These are phyloP conservation scores for Trypanosoma scelopori DNA, from an alignment of 208 protist species.

Conservation along the genomic window DNA sequence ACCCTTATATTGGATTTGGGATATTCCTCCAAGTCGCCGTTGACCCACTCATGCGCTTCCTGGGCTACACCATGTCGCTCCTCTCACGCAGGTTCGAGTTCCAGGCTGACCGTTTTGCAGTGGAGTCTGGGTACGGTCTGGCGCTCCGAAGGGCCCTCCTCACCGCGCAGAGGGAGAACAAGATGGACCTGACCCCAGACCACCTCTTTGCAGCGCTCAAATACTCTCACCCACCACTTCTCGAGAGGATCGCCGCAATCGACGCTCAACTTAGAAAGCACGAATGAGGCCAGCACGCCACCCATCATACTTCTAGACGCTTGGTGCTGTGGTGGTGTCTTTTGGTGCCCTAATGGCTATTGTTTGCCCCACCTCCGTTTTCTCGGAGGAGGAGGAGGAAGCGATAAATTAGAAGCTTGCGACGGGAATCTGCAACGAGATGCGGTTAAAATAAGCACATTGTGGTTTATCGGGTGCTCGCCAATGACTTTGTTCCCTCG, in stretches of 20 bases:
- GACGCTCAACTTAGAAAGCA: constrained; percentile 52
- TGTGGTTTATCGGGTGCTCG: too few relatives aligned
- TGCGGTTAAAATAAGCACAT: too few relatives aligned
- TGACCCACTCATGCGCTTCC: constrained; percentile 34
- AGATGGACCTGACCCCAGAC: constrained; percentile 56
- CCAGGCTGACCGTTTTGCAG: constrained; percentile 71
- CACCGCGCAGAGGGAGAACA: constrained; percentile 66
- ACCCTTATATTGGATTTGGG: constrained; percentile 64
- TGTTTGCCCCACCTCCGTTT: too few relatives aligned
- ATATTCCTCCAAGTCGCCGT: constrained; percentile 55
- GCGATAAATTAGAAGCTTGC: too few relatives aligned
- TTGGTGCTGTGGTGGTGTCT: too few relatives aligned
- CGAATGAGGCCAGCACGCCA: too few relatives aligned
- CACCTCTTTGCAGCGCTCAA: constrained; percentile 65
- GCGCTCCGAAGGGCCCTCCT: constrained; percentile 47
- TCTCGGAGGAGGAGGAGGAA: too few relatives aligned
- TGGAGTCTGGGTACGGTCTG: constrained; percentile 43
- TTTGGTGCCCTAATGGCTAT: too few relatives aligned
- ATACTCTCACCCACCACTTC: constrained; percentile 71
- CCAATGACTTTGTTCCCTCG: too few relatives aligned
- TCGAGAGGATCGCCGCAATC: constrained; percentile 76
- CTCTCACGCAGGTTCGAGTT: constrained; percentile 60
- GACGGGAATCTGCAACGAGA: too few relatives aligned
- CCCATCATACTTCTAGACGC: too few relatives aligned
- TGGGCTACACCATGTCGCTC: constrained; percentile 40